Conservation (phyloP, 176 grass and related monocot species). For the Zoysia japonica region DNA sequence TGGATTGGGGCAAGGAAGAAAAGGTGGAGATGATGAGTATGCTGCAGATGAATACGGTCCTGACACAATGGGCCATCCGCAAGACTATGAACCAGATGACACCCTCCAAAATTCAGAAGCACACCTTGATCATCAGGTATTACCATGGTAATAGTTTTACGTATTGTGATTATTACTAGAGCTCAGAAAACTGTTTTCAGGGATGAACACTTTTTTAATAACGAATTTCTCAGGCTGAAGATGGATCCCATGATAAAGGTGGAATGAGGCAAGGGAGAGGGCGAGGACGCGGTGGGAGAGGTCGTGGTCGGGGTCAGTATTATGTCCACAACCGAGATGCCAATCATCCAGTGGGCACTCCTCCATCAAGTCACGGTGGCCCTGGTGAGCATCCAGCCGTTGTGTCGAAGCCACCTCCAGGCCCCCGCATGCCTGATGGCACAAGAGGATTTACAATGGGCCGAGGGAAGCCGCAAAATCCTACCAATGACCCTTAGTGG, state of each 20-base stretch:
- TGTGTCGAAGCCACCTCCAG: slow-evolving; percentile 70
- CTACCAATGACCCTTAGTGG: slow-evolving; percentile 32
- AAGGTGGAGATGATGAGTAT: slow-evolving; percentile 46
- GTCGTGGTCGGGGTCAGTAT: slow-evolving; percentile 50
- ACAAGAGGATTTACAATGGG: slow-evolving; percentile 91
- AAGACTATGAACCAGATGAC: slow-evolving; percentile 44
- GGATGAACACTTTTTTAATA: neutral
- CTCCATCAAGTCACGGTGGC: slow-evolving; percentile 43
- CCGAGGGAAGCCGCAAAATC: slow-evolving; percentile 59
- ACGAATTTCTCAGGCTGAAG: slow-evolving; percentile 40
- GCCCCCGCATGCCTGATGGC: slow-evolving; percentile 95
- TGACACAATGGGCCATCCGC: slow-evolving; percentile 32
- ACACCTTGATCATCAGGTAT: slow-evolving; percentile 47
- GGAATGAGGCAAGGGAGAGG: slow-evolving; percentile 54
- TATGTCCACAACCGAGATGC: slow-evolving; percentile 37
- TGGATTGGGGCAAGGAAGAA: slow-evolving; percentile 45
- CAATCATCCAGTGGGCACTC: slow-evolving; percentile 46
- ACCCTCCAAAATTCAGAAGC: slow-evolving; percentile 4
- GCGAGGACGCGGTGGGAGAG: slow-evolving; percentile 53
- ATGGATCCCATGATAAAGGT: slow-evolving; percentile 48
- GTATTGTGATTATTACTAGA: neutral
- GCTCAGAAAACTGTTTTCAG: neutral
- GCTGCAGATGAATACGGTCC: slow-evolving; percentile 44
- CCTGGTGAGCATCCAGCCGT: slow-evolving; percentile 51
- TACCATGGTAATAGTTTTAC: neutral